Percentiles rank a stretch among this genome's conserved stretches.
phyloP scores from a whole-genome alignment of 345 rosid genomes.

The Salix viminalis region DNA sequence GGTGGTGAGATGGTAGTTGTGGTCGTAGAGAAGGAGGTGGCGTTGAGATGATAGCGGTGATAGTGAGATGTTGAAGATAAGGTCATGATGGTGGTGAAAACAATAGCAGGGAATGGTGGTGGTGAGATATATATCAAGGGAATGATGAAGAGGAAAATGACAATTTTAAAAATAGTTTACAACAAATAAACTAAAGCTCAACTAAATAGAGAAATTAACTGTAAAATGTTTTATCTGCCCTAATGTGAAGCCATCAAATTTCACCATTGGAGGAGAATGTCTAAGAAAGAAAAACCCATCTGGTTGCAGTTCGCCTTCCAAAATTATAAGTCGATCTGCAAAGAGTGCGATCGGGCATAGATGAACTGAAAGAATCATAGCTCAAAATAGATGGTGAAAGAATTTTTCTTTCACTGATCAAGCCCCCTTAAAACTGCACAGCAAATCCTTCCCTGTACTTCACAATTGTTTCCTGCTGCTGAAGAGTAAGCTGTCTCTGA shows the following conservation, averaged over 20 bases:
- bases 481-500: not conserved
- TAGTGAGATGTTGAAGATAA: no score
- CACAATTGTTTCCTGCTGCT: not conserved
- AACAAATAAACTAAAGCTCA: no score
- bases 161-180: no score
- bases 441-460: not conserved
- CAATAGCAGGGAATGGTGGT: no score
- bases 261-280: not conserved
- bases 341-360: not conserved
- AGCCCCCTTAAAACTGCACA: not conserved
- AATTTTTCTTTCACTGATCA: not conserved
- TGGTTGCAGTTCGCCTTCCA: not conserved
- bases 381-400: not conserved
- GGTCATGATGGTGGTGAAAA: no score
- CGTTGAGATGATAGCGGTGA: no score
- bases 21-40: no score
- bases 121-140: accelerated
- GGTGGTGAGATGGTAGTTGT: no score
- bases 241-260: not conserved
- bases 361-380: not conserved
- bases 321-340: not conserved
- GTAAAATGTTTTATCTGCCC: not conserved
- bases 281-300: no score
- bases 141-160: no score
- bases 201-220: no score